Evolutionary conservation across 768 basidiomycete species (phyloP).

Genomic region (Hortiboletus campestris): DNA sequence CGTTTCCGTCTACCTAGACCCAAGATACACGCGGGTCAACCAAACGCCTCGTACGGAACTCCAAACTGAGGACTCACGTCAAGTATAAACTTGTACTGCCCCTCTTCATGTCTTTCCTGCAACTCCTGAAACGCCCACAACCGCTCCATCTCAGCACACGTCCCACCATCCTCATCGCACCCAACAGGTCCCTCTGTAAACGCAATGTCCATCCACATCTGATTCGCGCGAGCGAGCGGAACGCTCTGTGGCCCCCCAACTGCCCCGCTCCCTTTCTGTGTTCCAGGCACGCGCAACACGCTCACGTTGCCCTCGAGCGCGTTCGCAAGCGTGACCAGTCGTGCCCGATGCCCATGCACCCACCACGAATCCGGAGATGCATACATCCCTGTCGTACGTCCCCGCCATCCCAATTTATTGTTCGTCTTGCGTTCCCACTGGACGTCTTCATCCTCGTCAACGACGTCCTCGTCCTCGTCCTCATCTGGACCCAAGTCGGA

Average conservation of each 20-base stretch:
- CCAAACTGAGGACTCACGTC: slow-evolving; percentile 47
- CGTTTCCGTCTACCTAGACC: slow-evolving; percentile 58
- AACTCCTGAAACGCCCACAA: slow-evolving; percentile 50
- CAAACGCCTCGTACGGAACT: neutral
- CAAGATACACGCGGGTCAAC: neutral
- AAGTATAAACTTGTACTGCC: slow-evolving; percentile 58
- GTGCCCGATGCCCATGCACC: slow-evolving; percentile 49
- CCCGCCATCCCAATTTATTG: slow-evolving; percentile 68
- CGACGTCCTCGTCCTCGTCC: slow-evolving; percentile 7
- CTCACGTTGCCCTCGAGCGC: slow-evolving; percentile 38
- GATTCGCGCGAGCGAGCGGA: slow-evolving; percentile 36
- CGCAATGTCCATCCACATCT: slow-evolving; percentile 60
- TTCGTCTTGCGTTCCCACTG: slow-evolving; percentile 63
- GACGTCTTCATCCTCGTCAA: slow-evolving; percentile 37
- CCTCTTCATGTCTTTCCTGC: slow-evolving; percentile 48
- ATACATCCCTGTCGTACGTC: slow-evolving; percentile 66
- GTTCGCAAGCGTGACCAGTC: slow-evolving; percentile 45
- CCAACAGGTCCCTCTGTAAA: slow-evolving; percentile 45
- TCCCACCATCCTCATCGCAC: slow-evolving; percentile 33
- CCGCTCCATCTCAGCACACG: slow-evolving; percentile 43
- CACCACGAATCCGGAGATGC: slow-evolving; percentile 42
- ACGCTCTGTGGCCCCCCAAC: no score
- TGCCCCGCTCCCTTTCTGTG: neutral
- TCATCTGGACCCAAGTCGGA: slow-evolving; percentile 13
- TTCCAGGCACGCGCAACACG: slow-evolving; percentile 36